Evolutionary conservation across 1,139 yeast species (phyloP).

Genomic region (Candida pseudoviswanathii): DNA sequence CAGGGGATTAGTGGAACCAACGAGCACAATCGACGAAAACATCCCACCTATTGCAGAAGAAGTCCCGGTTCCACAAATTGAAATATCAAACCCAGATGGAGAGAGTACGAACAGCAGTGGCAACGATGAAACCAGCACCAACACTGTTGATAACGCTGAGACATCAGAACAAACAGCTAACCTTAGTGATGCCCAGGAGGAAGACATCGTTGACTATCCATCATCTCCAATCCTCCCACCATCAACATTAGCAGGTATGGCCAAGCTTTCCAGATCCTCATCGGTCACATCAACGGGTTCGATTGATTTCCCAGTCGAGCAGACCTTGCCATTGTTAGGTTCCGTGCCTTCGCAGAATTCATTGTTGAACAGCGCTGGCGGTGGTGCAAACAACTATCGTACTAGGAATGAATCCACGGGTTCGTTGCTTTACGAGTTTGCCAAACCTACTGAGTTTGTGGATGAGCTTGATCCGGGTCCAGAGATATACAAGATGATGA

Average conservation of each 20-base stretch:
- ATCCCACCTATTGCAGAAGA: conserved; percentile 1
- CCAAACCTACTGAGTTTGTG: conserved; percentile 15
- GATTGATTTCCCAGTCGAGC: conserved; percentile 33
- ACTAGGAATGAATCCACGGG: conserved; percentile 24
- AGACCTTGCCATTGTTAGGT: conserved; percentile 40
- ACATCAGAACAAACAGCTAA: not conserved
- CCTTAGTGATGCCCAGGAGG: conserved; percentile 14
- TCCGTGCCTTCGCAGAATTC: conserved; percentile 30
- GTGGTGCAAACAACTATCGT: conserved; percentile 2
- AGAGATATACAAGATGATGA: conserved; percentile 10
- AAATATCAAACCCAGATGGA: conserved; percentile 10
- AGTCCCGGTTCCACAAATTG: conserved; percentile 1
- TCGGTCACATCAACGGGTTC: conserved; percentile 12
- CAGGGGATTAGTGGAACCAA: not conserved
- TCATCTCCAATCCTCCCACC: conserved; percentile 13
- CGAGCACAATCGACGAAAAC: conserved; percentile 1
- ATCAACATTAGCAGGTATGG: conserved; percentile 14
- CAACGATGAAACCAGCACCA: not conserved
- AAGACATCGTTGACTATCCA: conserved; percentile 21
- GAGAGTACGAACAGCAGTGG: conserved; percentile 11
- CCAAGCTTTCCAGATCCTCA: conserved; percentile 8
- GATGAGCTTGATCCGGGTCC: conserved; percentile 9
- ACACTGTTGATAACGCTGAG: not conserved
- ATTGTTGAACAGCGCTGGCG: conserved; percentile 14
- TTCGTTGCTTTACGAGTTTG: conserved; percentile 30